Evolutionary conservation across 176 grass and related monocot species (phyloP).

Genomic region (Eleusine indica): DNA sequence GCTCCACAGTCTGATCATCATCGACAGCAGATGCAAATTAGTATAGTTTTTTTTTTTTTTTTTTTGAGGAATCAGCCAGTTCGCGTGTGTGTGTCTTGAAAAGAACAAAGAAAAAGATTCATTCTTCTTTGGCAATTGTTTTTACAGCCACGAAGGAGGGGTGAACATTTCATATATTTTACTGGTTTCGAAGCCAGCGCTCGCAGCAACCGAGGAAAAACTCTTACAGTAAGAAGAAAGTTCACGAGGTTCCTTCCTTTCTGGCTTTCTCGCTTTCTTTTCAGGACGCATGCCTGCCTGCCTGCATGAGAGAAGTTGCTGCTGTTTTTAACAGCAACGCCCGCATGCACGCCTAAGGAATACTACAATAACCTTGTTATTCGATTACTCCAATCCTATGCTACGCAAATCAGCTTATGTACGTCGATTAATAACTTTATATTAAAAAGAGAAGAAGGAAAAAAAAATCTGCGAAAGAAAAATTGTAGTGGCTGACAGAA

Average conservation of each 20-base stretch:
- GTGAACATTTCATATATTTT: not conserved
- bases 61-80: no score
- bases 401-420: not conserved
- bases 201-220: not conserved
- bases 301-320: conserved; percentile 21
- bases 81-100: not conserved
- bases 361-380: not conserved
- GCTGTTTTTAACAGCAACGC: conserved; percentile 25
- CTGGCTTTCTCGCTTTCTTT: conserved; percentile 28
- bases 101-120: not conserved
- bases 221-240: not conserved
- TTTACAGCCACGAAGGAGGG: not conserved
- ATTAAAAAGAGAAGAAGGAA: not conserved
- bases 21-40: no score
- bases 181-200: conserved; percentile 22
- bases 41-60: no score
- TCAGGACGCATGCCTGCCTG: conserved; percentile 39
- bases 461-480: not conserved
- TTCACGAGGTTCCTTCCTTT: not conserved
- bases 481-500: conserved; percentile 3
- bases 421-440: not conserved
- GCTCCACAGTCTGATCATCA: conserved; percentile 72
- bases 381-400: not conserved
- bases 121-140: not conserved
- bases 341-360: not conserved